phyloP scores from a whole-genome alignment of 2,329 filamentous ascomycete genomes.

The Aureobasidium pullulans region DNA sequence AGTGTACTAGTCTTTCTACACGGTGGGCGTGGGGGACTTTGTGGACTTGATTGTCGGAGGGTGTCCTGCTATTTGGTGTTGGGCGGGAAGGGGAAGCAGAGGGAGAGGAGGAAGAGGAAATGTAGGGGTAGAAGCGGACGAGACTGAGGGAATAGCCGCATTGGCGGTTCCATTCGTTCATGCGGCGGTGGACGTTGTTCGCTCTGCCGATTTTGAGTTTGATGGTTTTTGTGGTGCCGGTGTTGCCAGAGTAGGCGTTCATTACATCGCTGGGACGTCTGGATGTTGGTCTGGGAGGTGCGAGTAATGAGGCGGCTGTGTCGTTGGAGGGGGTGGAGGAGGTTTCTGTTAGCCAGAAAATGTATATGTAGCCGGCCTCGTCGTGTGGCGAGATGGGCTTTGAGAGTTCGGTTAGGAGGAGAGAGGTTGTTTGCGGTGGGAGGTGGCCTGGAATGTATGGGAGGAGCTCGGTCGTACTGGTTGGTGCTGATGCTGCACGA shows the following conservation, averaged over 20 bases:
- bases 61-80: slow-evolving; percentile 14
- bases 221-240: slow-evolving; percentile 48
- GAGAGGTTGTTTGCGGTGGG: slow-evolving; percentile 60
- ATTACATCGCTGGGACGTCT: slow-evolving; percentile 28
- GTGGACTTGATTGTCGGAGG: slow-evolving; percentile 32
- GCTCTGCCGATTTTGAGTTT: slow-evolving; percentile 59
- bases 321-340: slow-evolving; percentile 45
- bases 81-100: slow-evolving; percentile 21
- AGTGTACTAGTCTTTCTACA: slow-evolving; percentile 82
- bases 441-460: slow-evolving; percentile 63
- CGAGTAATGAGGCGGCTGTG: slow-evolving; percentile 28
- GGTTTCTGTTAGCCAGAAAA: slow-evolving; percentile 87
- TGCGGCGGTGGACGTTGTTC: slow-evolving; percentile 78
- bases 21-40: slow-evolving; percentile 82
- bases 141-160: slow-evolving; percentile 85
- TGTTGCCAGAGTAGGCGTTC: slow-evolving; percentile 25
- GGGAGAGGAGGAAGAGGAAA: slow-evolving; percentile 29
- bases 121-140: slow-evolving; percentile 85
- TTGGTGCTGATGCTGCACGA: slow-evolving; percentile 1
- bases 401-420: slow-evolving; percentile 66
- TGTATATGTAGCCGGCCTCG: slow-evolving; percentile 92
- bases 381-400: slow-evolving; percentile 67
- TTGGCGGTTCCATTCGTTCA: slow-evolving; percentile 90
- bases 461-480: slow-evolving; percentile 35
- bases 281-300: slow-evolving; percentile 16